Percentiles rank a stretch among this genome's conserved stretches.
These are phyloP conservation scores for Diaporthe citriasiana DNA, from an alignment of 2,329 filamentous ascomycete species.

Conservation along the genomic window DNA sequence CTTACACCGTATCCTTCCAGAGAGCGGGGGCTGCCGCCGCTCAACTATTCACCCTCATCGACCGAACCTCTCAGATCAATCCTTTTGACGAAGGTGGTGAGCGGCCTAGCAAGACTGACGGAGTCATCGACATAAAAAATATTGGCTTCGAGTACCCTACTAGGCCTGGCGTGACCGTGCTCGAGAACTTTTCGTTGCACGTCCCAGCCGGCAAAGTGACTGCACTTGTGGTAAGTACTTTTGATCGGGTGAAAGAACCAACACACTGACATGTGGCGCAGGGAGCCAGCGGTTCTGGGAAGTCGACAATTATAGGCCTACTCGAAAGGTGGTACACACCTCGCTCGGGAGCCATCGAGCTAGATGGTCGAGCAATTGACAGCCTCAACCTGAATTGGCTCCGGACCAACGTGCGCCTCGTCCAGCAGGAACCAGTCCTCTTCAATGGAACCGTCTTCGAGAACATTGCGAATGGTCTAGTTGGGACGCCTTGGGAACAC, in stretches of 20 bases:
- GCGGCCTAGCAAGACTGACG: neutral
- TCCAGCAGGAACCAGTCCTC: conserved; percentile 55
- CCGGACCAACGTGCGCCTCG: conserved; percentile 50
- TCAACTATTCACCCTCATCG: conserved; percentile 4
- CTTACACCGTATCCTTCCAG: neutral
- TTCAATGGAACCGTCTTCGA: conserved; percentile 61
- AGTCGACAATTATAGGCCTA: conserved; percentile 59
- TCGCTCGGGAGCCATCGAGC: conserved; percentile 46
- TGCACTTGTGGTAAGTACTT: conserved; percentile 11
- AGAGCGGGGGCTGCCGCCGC: conserved; percentile 3
- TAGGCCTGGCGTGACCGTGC: neutral
- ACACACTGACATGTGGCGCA: neutral
- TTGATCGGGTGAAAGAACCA: too few relatives aligned
- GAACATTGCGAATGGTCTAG: conserved; percentile 65
- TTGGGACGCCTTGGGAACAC: conserved; percentile 57
- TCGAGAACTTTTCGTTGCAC: conserved; percentile 11
- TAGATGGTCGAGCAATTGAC: conserved; percentile 48
- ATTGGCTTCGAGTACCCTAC: conserved; percentile 11
- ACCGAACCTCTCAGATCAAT: neutral
- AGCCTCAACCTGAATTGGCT: conserved; percentile 50
- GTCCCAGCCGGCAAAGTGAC: conserved; percentile 14
- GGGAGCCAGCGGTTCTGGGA: conserved; percentile 66
- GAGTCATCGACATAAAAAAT: neutral
- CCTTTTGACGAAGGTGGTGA: conserved; percentile 2
- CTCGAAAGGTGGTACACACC: conserved; percentile 68